phyloP scores from a whole-genome alignment of 2,329 filamentous ascomycete species.

The Phoma sp. region DNA sequence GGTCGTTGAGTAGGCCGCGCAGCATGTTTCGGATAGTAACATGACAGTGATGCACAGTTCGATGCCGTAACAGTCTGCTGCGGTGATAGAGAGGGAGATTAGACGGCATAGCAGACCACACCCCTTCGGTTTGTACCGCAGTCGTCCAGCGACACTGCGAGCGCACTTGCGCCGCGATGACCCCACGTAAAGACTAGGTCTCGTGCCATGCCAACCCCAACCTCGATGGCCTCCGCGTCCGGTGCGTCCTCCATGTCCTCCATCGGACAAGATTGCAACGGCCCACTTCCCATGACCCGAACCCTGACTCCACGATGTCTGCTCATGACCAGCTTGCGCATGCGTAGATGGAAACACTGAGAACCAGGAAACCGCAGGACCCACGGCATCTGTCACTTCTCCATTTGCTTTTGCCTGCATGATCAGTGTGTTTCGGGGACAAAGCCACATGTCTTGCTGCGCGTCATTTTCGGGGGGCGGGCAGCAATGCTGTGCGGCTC shows the following conservation, averaged over 20 bases:
- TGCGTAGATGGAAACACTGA: background rate
- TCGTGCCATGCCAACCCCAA: too few relatives aligned
- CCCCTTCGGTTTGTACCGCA: slow-evolving; percentile 3
- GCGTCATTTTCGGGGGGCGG: background rate
- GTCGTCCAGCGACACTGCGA: background rate
- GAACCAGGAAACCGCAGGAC: background rate
- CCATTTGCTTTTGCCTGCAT: background rate
- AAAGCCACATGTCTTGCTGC: slow-evolving; percentile 16
- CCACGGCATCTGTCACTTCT: slow-evolving; percentile 13
- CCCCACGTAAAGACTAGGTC: background rate
- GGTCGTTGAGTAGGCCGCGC: slow-evolving; percentile 3
- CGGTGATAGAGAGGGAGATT: background rate
- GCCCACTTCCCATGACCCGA: slow-evolving; percentile 7
- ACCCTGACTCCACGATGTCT: slow-evolving; percentile 4
- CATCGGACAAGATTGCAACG: background rate
- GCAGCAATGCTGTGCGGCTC: background rate
- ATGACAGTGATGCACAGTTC: background rate
- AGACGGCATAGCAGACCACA: background rate
- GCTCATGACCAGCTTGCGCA: slow-evolving; percentile 3
- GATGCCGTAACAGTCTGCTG: background rate
- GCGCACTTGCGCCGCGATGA: background rate
- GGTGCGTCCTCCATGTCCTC: background rate
- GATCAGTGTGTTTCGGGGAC: slow-evolving; percentile 3
- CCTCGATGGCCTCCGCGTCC: too few relatives aligned
- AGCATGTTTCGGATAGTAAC: slow-evolving; percentile 5